Evolutionary conservation across 192 early-diverging fungal species (phyloP).

Genomic region (Rhizoclosmatium globosum): DNA sequence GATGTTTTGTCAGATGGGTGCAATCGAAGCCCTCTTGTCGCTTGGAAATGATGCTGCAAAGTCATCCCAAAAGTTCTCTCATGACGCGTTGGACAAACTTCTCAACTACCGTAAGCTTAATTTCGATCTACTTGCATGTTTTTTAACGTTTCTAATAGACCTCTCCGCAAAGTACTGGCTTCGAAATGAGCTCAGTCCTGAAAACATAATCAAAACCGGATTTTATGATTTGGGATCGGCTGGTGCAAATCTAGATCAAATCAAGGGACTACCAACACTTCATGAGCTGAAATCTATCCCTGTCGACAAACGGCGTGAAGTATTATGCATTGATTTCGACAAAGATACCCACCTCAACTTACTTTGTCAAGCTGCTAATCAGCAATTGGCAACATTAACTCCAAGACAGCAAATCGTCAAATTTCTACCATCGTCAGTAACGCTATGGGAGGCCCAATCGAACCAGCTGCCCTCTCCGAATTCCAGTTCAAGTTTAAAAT

Average conservation of each 20-base stretch:
- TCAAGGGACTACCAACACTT: conserved; percentile 50
- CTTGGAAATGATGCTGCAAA: conserved; percentile 51
- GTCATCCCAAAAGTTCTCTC: conserved; percentile 57
- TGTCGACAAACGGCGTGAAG: conserved; percentile 61
- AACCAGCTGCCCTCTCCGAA: conserved; percentile 31
- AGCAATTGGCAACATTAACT: conserved; percentile 6
- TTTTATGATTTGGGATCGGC: conserved; percentile 68
- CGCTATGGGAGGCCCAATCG: conserved; percentile 58
- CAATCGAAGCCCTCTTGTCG: conserved; percentile 54
- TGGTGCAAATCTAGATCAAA: conserved; percentile 41
- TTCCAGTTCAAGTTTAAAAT: conserved; percentile 62
- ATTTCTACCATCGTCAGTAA: conserved; percentile 54
- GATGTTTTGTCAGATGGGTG: conserved; percentile 56
- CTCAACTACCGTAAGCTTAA: conserved; percentile 56
- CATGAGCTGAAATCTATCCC: conserved; percentile 41
- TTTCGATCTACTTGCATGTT: conserved; percentile 25
- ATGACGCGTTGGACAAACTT: conserved; percentile 64
- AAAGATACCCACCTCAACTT: conserved; percentile 42
- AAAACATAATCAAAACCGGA: conserved; percentile 55
- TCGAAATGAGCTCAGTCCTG: conserved; percentile 47
- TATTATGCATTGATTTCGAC: conserved; percentile 52
- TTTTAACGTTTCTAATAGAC: conserved; percentile 38
- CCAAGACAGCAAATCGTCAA: conserved; percentile 49
- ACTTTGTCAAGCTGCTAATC: conserved; percentile 23
- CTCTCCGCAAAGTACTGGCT: conserved; percentile 68